Percentiles rank a stretch among this genome's conserved stretches.
Evolutionary conservation across 768 basidiomycete genomes (phyloP).

Genomic region (Phylloporus sp.): DNA sequence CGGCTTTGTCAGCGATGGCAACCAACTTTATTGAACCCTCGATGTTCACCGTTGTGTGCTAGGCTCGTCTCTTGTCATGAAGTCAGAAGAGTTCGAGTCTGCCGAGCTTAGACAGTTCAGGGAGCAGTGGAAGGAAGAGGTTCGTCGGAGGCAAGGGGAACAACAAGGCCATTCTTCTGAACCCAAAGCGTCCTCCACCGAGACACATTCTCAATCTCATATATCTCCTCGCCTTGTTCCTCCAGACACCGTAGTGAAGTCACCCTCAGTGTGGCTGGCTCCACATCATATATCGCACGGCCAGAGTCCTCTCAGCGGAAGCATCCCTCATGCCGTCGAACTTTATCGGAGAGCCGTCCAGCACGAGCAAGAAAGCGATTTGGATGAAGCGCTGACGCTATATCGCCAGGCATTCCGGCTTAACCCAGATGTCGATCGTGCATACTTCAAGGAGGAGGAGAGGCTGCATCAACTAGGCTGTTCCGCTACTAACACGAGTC

Average conservation of each 20-base stretch:
- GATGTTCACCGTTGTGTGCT: not conserved
- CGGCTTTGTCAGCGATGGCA: conserved; percentile 12
- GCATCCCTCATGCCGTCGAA: conserved; percentile 50
- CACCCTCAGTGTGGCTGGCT: conserved; percentile 9
- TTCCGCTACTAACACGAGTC: conserved; percentile 38
- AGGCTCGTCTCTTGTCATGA: not conserved
- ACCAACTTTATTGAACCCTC: not conserved
- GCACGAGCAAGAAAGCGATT: conserved; percentile 66
- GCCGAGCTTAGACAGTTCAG: conserved; percentile 68
- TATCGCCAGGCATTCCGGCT: conserved; percentile 81
- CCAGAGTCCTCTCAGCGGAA: conserved; percentile 32
- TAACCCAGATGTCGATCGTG: conserved; percentile 71
- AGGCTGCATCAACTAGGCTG: conserved; percentile 14
- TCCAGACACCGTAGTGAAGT: conserved; percentile 4
- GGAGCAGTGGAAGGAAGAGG: conserved; percentile 69
- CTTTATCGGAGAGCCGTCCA: conserved; percentile 69
- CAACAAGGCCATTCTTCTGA: not conserved
- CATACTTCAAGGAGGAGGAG: conserved; percentile 58
- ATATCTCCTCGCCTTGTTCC: not conserved
- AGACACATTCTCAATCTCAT: conserved; percentile 5
- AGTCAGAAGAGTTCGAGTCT: conserved; percentile 41
- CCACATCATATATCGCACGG: conserved; percentile 22
- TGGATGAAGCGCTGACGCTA: conserved; percentile 70
- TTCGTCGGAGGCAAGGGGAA: conserved; percentile 35
- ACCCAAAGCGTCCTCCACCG: conserved; percentile 4